Conservation (phyloP, 345 rosid genomes). For the Kandelia obovata region DNA sequence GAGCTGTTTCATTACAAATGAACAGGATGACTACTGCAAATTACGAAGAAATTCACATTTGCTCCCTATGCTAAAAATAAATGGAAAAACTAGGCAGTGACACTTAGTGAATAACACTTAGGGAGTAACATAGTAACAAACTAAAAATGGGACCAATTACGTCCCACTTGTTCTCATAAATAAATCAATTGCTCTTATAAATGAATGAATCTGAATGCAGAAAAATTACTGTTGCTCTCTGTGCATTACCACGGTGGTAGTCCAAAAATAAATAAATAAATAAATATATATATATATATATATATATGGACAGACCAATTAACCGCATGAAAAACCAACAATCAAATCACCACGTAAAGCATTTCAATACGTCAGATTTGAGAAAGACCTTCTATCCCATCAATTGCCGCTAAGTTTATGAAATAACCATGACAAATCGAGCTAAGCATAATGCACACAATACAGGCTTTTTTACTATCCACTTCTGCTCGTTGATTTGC, state of each 20-base stretch:
- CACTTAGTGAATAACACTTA: too few species aligned
- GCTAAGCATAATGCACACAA: neutral
- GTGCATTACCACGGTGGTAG: too few species aligned
- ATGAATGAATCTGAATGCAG: too few species aligned
- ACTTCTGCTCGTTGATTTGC: conserved; percentile 23
- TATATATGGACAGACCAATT: neutral
- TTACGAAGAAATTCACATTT: neutral
- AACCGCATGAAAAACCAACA: neutral
- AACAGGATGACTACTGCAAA: neutral
- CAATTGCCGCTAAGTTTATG: conserved; percentile 4
- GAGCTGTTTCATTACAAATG: neutral
- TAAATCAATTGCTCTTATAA: too few species aligned
- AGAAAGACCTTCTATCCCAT: neutral
- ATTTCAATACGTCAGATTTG: neutral
- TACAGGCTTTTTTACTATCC: neutral
- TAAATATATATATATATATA: too few species aligned
- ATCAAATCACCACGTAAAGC: neutral
- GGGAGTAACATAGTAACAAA: too few species aligned
- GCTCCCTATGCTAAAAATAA: neutral
- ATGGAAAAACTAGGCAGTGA: too few species aligned
- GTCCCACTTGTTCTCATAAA: too few species aligned
- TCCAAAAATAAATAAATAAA: too few species aligned
- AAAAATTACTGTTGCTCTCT: neutral
- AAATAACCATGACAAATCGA: conserved; percentile 10
- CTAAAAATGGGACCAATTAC: too few species aligned